Conservation (phyloP, 2,329 filamentous ascomycete genomes). For the Xylariaceae sp. region DNA sequence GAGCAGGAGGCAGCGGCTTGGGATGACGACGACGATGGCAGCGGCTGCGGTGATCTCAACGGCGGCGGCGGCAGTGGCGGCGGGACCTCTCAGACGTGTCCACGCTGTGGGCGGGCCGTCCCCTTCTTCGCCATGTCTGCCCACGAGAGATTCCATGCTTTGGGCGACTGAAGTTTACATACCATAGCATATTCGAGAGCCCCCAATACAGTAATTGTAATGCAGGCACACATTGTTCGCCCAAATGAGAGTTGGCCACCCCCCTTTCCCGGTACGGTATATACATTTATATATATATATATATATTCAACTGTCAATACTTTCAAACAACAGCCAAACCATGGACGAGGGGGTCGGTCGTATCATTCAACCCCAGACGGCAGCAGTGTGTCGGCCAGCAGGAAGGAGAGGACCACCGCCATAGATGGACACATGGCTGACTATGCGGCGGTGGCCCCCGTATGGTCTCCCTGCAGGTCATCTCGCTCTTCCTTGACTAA, state of each 20-base stretch:
- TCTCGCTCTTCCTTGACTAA: conserved; percentile 23
- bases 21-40: conserved; percentile 9
- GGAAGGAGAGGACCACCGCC: conserved; percentile 9
- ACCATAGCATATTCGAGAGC: too few relatives aligned
- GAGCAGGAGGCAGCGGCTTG: not conserved
- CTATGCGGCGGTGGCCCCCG: conserved; percentile 1
- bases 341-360: too few relatives aligned
- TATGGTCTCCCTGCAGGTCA: conserved; percentile 3
- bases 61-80: too few relatives aligned
- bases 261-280: too few relatives aligned
- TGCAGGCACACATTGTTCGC: too few relatives aligned
- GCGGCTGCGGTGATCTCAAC: conserved; percentile 23
- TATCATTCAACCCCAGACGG: not conserved
- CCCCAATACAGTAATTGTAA: too few relatives aligned
- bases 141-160: conserved; percentile 45
- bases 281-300: too few relatives aligned
- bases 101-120: conserved; percentile 44
- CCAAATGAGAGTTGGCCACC: too few relatives aligned
- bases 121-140: conserved; percentile 52
- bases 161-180: conserved; percentile 24
- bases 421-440: too few relatives aligned
- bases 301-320: too few relatives aligned
- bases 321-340: too few relatives aligned
- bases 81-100: conserved; percentile 34
- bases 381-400: conserved; percentile 15